phyloP scores from a whole-genome alignment of 176 grass and related monocot genomes.

The Aechmea fasciata region DNA sequence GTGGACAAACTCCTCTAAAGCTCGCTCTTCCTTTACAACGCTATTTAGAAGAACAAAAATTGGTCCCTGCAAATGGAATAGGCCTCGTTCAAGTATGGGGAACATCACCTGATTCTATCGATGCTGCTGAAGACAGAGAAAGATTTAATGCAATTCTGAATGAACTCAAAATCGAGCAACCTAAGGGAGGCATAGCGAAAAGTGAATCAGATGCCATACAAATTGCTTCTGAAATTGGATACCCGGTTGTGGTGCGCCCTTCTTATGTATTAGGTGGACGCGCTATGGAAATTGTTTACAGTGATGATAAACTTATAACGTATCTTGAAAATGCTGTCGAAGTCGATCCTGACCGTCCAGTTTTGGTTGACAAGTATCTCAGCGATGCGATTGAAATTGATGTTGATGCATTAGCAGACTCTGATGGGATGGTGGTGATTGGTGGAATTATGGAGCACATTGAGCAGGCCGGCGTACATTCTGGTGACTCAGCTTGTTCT shows the following conservation, averaged over 20 bases:
- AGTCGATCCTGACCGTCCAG: constrained; percentile 85
- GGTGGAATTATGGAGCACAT: constrained; percentile 99
- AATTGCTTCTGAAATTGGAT: constrained; percentile 81
- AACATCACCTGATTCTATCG: constrained; percentile 94
- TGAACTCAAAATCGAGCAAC: constrained; percentile 82
- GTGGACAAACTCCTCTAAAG: constrained; percentile 95
- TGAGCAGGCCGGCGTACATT: constrained; percentile 95
- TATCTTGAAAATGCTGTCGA: constrained; percentile 94
- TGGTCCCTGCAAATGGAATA: constrained; percentile 45
- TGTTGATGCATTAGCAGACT: constrained; percentile 85
- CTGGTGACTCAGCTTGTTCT: constrained; percentile 93
- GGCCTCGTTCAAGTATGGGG: constrained; percentile 84
- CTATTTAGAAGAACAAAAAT: constrained; percentile 56
- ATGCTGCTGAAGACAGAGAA: constrained; percentile 93
- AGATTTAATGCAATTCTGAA: constrained; percentile 93
- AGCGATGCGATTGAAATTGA: constrained; percentile 96
- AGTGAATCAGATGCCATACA: constrained; percentile 75
- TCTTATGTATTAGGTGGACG: constrained; percentile 96
- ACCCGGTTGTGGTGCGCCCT: constrained; percentile 94
- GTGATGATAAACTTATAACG: constrained; percentile 74
- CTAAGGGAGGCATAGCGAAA: constrained; percentile 91
- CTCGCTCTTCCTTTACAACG: constrained; percentile 76
- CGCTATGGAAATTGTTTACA: constrained; percentile 98
- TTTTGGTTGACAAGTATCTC: constrained; percentile 88
- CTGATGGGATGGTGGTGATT: constrained; percentile 78